These are phyloP conservation scores for Xylona heveae DNA, from an alignment of 495 filamentous ascomycete genomes.

Conservation along the genomic window DNA sequence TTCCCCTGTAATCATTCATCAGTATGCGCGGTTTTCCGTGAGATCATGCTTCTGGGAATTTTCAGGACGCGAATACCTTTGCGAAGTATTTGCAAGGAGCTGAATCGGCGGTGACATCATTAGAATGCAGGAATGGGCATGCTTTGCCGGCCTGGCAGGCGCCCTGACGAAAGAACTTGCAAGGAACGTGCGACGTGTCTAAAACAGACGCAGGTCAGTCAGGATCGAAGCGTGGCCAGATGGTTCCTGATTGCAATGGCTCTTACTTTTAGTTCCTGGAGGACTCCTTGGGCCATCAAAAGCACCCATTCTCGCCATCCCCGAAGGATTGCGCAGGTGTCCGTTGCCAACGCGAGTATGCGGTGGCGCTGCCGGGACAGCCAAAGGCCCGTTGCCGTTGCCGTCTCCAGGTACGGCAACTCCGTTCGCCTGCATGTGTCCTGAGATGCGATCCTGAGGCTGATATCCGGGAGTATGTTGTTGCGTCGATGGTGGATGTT, in stretches of 20 bases:
- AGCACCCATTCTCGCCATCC: conserved; percentile 21
- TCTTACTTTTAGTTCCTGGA: conserved; percentile 59
- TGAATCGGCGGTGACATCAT: conserved; percentile 54
- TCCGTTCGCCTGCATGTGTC: no score
- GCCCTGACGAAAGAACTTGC: conserved; percentile 96
- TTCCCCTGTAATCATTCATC: conserved; percentile 43
- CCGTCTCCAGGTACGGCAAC: no score
- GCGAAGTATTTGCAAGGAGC: conserved; percentile 95
- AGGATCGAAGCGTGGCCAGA: no score
- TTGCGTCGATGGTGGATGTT: no score
- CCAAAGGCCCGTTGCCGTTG: no score
- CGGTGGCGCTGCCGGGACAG: no score
- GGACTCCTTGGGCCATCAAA: conserved; percentile 62
- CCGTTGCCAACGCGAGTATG: conserved; percentile 9
- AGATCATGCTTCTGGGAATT: not conserved
- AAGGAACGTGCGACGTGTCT: conserved; percentile 96
- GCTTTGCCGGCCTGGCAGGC: conserved; percentile 89
- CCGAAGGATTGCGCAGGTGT: conserved; percentile 7
- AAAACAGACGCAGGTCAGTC: conserved; percentile 7
- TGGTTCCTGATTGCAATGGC: not conserved
- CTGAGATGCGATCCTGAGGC: no score
- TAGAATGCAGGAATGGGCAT: conserved; percentile 89
- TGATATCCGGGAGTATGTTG: no score
- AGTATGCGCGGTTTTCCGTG: not conserved
- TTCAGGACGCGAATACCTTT: conserved; percentile 37